Conservation (phyloP, 2,329 filamentous ascomycete genomes). For the Claviceps sp. region DNA sequence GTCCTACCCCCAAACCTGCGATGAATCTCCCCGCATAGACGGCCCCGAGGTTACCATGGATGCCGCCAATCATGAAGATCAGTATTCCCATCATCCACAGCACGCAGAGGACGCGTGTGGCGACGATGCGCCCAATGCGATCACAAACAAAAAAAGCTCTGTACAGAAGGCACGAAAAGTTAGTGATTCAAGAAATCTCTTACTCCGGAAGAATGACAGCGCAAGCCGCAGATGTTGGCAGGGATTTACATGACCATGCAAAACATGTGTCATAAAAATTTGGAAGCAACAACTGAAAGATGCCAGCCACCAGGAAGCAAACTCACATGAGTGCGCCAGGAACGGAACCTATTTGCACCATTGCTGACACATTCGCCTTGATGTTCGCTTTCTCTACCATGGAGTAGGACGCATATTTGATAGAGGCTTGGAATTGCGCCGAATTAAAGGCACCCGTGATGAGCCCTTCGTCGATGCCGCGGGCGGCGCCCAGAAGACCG, state of each 20-base stretch:
- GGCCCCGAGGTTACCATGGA: constrained; percentile 37
- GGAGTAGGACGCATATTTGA: constrained; percentile 41
- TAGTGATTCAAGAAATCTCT: neutral
- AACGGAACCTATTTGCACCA: constrained; percentile 71
- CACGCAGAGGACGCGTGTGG: constrained; percentile 42
- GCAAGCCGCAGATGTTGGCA: no score
- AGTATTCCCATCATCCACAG: constrained; percentile 45
- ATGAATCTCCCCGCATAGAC: constrained; percentile 56
- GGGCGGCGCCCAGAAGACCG: constrained; percentile 61
- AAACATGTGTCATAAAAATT: neutral
- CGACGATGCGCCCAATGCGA: constrained; percentile 47
- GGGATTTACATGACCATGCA: no score
- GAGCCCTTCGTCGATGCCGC: constrained; percentile 69
- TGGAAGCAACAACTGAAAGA: neutral
- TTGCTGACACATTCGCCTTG: constrained; percentile 63
- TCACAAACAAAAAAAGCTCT: constrained; percentile 47
- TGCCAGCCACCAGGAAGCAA: neutral
- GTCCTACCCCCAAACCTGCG: constrained; percentile 51
- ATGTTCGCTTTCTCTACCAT: constrained; percentile 47
- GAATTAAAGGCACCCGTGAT: constrained; percentile 60
- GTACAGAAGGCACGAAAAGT: neutral
- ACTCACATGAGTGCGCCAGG: constrained; percentile 48
- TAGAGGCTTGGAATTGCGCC: constrained; percentile 46
- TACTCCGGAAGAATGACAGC: no score
- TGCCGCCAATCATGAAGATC: constrained; percentile 40